These are phyloP conservation scores for Pseudocercospora fijiensis DNA, from an alignment of 2,329 filamentous ascomycete genomes.

Conservation along the genomic window DNA sequence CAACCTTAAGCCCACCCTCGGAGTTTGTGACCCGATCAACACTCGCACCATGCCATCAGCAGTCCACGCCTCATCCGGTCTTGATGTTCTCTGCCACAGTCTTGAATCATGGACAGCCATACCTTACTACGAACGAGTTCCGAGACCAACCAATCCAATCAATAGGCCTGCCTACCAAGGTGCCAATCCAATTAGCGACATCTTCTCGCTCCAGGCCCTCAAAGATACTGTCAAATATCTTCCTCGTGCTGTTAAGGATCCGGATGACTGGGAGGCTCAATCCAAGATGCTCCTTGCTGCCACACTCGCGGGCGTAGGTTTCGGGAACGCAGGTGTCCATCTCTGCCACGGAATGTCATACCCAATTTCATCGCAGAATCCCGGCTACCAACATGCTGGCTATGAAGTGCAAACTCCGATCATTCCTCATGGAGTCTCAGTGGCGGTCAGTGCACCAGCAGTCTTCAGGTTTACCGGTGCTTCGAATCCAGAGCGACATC, in stretches of 20 bases:
- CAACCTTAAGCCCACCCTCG: conserved; percentile 90
- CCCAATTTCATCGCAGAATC: conserved; percentile 93
- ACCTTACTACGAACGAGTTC: conserved; percentile 81
- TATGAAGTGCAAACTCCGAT: conserved; percentile 75
- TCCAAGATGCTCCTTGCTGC: conserved; percentile 93
- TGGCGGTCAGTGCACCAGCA: conserved; percentile 87
- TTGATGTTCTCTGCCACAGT: conserved; percentile 93
- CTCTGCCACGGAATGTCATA: conserved; percentile 92
- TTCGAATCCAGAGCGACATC: conserved; percentile 87
- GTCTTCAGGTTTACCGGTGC: conserved; percentile 92
- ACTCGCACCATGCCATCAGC: conserved; percentile 94
- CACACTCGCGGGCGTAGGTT: conserved; percentile 90
- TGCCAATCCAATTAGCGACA: conserved; percentile 95
- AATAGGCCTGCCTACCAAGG: conserved; percentile 92
- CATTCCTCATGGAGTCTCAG: conserved; percentile 93
- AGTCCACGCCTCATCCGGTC: conserved; percentile 85
- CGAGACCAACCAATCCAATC: conserved; percentile 84
- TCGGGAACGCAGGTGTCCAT: conserved; percentile 96
- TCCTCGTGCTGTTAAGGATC: conserved; percentile 79
- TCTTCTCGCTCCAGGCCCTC: conserved; percentile 88
- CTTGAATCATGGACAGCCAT: conserved; percentile 98
- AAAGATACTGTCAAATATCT: conserved; percentile 86
- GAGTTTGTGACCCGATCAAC: conserved; percentile 83
- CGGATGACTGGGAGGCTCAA: conserved; percentile 89
- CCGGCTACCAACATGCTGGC: conserved; percentile 82